Base-by-base conservation (phyloP, 73 alveolate genomes). In the Paramecium octaurelia region DNA sequence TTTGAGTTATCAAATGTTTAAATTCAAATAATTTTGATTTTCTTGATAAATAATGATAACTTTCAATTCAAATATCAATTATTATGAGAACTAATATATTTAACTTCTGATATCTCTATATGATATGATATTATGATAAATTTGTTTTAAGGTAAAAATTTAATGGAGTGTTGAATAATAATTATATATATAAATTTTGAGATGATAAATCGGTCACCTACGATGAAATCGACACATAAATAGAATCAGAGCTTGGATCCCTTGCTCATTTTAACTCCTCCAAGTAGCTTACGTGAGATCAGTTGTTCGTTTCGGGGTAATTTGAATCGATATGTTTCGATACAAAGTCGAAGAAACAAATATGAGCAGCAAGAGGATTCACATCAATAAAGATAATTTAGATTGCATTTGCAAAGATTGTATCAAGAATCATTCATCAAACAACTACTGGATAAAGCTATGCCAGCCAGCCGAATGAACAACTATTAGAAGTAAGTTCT, bases 341-440 rank as follows among this genome's bases (percentile, higher is more conserved):
- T 64, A 34, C 31, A 64, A 64, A 64, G 84, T 64, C 11, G 9
- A 14, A 27, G 84, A 31, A 14, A 34, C 14, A 64, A 24, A 27
- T 34, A 64, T 4, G 84, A 64, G 31, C 7, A 64, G 21, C 21
- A 20, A 14, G 84, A 64, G 9, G 42, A 31, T 31, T 24, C 3
- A 64, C 31, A 64, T 16, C 54, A 10, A 31, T 64, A 14, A 64
- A 64, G 9, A 64, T 34, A 11, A 35, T 75, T 75, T 20, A 75
- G 88, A 75, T 29, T 14, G 16, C 35, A 42, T 11, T 75, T 75
- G 60, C 8, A 75, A 42, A 75, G 14, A 38, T 24, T 75, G 18
- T 75, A 75, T 75, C 4, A 75, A 38, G 88, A 75, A 75, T 38
- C 88, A 29, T 75, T 75, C 38, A 21, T 75, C 2, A 75, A 75